Base-by-base conservation (phyloP, 2,329 filamentous ascomycete species). In the Claviceps sp. region DNA sequence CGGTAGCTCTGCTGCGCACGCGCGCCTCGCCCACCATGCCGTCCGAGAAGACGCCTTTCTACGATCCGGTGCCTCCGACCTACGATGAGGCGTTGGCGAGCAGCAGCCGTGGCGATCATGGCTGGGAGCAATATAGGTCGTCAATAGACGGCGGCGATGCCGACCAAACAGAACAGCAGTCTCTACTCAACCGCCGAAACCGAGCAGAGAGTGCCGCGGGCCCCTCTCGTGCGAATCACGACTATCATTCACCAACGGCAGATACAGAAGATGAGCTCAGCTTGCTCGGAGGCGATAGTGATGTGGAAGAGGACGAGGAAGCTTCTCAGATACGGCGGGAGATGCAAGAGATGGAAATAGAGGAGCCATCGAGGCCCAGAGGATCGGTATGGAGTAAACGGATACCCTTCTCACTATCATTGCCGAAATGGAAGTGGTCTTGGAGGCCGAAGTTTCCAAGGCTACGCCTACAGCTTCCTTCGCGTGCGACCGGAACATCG, bases 281-380 rank as follows among this genome's bases (percentile, higher is more conserved):
- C 58, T 63, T 73, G 26, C 72, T 79, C 68, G 67, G 76, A 71
- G 72, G 66, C 69, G 70, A 73, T 30, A 70, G 67, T 22, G 71
- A 56, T 24, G 26, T 16, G 11, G 70, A 68, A 50, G 71, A 71
- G 48, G 65, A 66, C 42, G 76, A 67, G 37, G 77, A 86, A 57
- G 80, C 80, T 40, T 80, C 79, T 37, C 80, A 82, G 56, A 76
- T 93, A 60, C 82, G 87, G 56, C 78, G 85, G 58, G 87, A 93
- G 68, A 84, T 97, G 72, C 81, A 94, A 63, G 86, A 96, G 76
- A 82, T 95, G 77, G 89, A 94, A 59, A 80, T 94, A 43, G 79
- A 89, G 61, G 89, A 94, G 59, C 80, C 81, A 30, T 66, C 70
- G 48, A 63, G 67, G 53, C 60, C 69, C 51, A 66, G 69, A 34